Conservation (phyloP, 768 basidiomycete genomes). For the Hirschioporus abietinus region DNA sequence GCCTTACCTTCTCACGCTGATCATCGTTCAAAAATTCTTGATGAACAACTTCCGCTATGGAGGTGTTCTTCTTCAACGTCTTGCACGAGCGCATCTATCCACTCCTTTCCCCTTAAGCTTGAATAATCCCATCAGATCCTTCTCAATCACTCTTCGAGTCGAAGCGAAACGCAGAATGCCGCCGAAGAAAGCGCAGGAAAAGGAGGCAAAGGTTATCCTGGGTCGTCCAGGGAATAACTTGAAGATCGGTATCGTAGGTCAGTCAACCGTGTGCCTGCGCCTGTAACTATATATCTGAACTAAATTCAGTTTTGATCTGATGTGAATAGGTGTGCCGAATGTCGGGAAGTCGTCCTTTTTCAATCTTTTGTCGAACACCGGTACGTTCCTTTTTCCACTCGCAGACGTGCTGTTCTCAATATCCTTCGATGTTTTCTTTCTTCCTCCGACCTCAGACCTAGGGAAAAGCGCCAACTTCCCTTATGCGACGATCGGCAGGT, state of each 20-base stretch:
- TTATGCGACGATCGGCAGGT: slow-evolving; percentile 77
- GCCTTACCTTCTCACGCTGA: slow-evolving; percentile 1
- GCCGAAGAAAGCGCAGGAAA: slow-evolving; percentile 74
- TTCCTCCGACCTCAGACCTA: slow-evolving; percentile 49
- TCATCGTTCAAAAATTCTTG: background rate
- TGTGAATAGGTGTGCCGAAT: slow-evolving; percentile 73
- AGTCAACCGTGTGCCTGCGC: slow-evolving; percentile 13
- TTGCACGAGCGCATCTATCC: background rate
- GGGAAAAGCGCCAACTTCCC: slow-evolving; percentile 98
- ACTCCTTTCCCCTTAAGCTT: background rate
- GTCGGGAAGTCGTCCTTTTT: slow-evolving; percentile 99
- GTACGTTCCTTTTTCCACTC: slow-evolving; percentile 34
- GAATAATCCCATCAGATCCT: background rate
- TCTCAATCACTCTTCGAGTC: background rate
- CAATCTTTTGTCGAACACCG: slow-evolving; percentile 90
- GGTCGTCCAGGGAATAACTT: slow-evolving; percentile 96
- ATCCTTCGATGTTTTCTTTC: background rate
- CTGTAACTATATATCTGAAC: slow-evolving; percentile 4
- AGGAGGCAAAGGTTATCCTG: slow-evolving; percentile 82
- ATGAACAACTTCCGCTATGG: slow-evolving; percentile 1
- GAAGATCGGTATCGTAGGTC: slow-evolving; percentile 98
- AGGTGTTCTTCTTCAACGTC: background rate
- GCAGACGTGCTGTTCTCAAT: slow-evolving; percentile 9
- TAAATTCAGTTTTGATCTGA: slow-evolving; percentile 18
- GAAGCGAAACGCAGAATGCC: slow-evolving; percentile 56